Evolutionary conservation across 2,329 filamentous ascomycete species (phyloP).

Genomic region (Xylaria polymorpha): DNA sequence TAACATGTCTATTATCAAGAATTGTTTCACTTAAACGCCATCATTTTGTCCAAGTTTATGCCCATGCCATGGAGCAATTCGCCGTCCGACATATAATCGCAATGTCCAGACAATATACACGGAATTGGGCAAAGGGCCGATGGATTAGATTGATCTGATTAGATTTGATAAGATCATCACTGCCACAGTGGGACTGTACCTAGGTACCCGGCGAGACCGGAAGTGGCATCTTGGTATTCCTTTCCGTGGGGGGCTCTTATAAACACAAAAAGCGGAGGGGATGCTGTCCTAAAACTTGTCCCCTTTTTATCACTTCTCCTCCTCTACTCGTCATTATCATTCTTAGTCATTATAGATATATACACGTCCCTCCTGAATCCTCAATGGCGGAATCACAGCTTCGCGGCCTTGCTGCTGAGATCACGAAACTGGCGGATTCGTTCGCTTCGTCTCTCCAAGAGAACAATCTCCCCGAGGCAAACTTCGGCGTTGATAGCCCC

Average conservation of each 20-base stretch:
- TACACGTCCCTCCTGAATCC: not conserved
- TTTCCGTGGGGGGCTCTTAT: slow-evolving; percentile 2
- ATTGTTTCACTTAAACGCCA: not conserved
- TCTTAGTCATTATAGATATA: not conserved
- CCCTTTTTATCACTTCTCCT: not conserved
- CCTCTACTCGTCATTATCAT: not conserved
- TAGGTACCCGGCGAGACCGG: slow-evolving; percentile 30
- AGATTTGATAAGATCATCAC: slow-evolving; percentile 52
- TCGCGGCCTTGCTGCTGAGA: slow-evolving; percentile 57
- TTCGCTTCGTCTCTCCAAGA: slow-evolving; percentile 57
- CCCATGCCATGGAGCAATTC: not conserved
- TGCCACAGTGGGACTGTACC: slow-evolving; percentile 32
- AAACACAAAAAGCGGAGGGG: slow-evolving; percentile 12
- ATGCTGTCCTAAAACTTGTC: too few species aligned
- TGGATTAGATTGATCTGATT: slow-evolving; percentile 41
- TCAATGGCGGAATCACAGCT: slow-evolving; percentile 51
- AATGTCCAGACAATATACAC: not conserved
- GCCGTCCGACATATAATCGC: not conserved
- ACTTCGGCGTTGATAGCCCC: slow-evolving; percentile 58
- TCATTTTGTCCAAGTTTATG: not conserved
- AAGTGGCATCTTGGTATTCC: slow-evolving; percentile 11
- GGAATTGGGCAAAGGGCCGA: slow-evolving; percentile 2
- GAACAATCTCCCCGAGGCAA: slow-evolving; percentile 56
- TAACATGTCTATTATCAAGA: not conserved
- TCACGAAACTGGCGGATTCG: slow-evolving; percentile 57